These are phyloP conservation scores for Rhizophagus prolifer DNA, from an alignment of 192 early-diverging fungal genomes.

Conservation along the genomic window DNA sequence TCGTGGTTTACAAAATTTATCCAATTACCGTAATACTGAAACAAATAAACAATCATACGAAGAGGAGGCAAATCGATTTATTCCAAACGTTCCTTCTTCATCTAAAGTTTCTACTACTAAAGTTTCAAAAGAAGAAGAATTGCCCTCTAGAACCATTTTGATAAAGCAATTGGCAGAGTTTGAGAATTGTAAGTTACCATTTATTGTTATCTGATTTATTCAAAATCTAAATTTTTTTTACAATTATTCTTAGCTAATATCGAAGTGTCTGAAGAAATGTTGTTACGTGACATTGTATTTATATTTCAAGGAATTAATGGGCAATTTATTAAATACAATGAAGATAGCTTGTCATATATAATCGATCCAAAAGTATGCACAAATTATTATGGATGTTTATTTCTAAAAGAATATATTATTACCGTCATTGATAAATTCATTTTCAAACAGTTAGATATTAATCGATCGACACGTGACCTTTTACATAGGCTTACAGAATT, in stretches of 20 bases:
- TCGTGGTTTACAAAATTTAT: conserved; percentile 23
- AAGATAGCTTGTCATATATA: conserved; percentile 46
- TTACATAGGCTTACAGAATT: conserved; percentile 70
- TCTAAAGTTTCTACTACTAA: neutral
- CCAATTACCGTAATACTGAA: neutral
- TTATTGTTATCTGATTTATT: neutral
- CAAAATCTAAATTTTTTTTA: conserved; percentile 9
- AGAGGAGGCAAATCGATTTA: conserved; percentile 14
- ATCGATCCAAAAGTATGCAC: conserved; percentile 51
- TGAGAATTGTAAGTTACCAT: conserved; percentile 5
- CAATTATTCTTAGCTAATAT: conserved; percentile 16
- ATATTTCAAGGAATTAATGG: conserved; percentile 96
- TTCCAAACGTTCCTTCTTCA: neutral
- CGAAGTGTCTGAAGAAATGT: conserved; percentile 55
- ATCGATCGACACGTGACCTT: conserved; percentile 65
- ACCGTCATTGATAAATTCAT: neutral
- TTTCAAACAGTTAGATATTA: conserved; percentile 43
- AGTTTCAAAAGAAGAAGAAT: neutral
- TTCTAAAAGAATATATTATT: neutral
- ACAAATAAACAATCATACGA: conserved; percentile 11
- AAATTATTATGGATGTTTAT: neutral
- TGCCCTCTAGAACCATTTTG: conserved; percentile 3
- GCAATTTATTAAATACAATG: conserved; percentile 69
- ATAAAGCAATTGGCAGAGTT: neutral
- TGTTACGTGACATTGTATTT: conserved; percentile 86